Percentiles rank a stretch among this genome's conserved stretches.
These are phyloP conservation scores for Thelephora terrestris DNA, from an alignment of 1,284 basidiomycete species.

Conservation along the genomic window DNA sequence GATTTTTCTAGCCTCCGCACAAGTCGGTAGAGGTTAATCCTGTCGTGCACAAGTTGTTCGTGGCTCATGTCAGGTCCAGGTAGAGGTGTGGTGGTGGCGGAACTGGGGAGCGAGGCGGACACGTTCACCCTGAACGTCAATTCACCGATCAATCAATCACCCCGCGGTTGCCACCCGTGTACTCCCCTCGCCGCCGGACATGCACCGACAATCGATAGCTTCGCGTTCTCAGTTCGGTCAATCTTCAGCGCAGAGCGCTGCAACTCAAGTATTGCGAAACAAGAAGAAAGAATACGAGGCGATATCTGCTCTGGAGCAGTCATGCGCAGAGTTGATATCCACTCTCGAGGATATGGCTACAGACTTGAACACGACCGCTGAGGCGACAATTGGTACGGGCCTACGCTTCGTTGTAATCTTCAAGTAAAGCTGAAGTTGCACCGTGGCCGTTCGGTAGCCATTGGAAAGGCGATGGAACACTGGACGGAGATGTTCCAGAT, in stretches of 20 bases:
- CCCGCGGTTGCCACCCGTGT: not conserved
- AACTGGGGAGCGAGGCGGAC: too few species aligned
- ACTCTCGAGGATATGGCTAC: not conserved
- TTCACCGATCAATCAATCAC: not conserved
- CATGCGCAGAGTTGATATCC: not conserved
- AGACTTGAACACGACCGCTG: not conserved
- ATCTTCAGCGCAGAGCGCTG: not conserved
- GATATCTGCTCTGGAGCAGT: not conserved
- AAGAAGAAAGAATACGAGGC: slow-evolving; percentile 2
- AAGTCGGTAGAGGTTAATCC: slow-evolving; percentile 56
- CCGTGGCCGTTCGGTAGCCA: not conserved
- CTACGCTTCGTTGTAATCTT: not conserved
- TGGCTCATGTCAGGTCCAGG: slow-evolving; percentile 21
- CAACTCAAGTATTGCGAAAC: not conserved
- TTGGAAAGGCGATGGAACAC: slow-evolving; percentile 1
- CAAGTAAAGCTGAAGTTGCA: not conserved
- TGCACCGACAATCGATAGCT: not conserved
- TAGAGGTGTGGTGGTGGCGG: not conserved
- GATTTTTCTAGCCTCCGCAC: slow-evolving; percentile 51
- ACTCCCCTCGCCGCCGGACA: not conserved
- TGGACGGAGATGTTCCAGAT: not conserved
- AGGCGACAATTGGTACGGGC: not conserved
- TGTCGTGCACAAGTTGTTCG: slow-evolving; percentile 45
- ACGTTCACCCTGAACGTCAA: not conserved
- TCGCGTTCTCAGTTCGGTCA: not conserved